phyloP scores from a whole-genome alignment of 164 flowering plant genomes.

The Annona squamosa region DNA sequence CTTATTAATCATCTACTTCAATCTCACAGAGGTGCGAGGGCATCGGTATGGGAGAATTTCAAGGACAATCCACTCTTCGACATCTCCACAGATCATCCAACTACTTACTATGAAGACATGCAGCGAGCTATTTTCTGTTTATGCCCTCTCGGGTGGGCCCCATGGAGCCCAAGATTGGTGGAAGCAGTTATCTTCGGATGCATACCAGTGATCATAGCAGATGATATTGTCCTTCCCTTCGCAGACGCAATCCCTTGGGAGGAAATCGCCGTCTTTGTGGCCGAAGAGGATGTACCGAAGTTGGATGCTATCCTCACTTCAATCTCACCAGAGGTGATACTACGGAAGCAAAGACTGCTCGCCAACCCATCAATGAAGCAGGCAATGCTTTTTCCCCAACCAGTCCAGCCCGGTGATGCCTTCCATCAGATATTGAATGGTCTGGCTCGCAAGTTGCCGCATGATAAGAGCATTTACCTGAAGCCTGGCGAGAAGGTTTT shows the following conservation, averaged over 20 bases:
- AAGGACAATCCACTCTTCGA: constrained; percentile 93
- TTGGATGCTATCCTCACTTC: constrained; percentile 85
- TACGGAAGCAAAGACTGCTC: constrained; percentile 77
- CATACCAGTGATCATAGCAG: constrained; percentile 94
- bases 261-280: constrained; percentile 83
- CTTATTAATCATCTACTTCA: background rate
- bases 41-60: constrained; percentile 98
- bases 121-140: constrained; percentile 89
- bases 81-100: constrained; percentile 91
- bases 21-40: constrained; percentile 83
- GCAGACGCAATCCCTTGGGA: constrained; percentile 99
- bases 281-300: constrained; percentile 77
- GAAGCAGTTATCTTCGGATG: constrained; percentile 95
- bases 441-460: constrained; percentile 82
- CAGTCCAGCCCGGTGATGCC: constrained; percentile 85
- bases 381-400: constrained; percentile 86
- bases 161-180: constrained; percentile 98
- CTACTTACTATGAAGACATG: constrained; percentile 96
- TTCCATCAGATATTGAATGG: constrained; percentile 90
- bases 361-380: constrained; percentile 89
- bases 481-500: constrained; percentile 49
- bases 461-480: constrained; percentile 42
- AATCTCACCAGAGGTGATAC: constrained; percentile 67
- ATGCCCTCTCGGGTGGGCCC: constrained; percentile 99
- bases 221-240: constrained; percentile 89